A percentile compares a stretch with the other conserved stretches of the same genome.
These are phyloP conservation scores for Lentinus tigrinus DNA, from an alignment of 768 basidiomycete species.

Conservation along the genomic window DNA sequence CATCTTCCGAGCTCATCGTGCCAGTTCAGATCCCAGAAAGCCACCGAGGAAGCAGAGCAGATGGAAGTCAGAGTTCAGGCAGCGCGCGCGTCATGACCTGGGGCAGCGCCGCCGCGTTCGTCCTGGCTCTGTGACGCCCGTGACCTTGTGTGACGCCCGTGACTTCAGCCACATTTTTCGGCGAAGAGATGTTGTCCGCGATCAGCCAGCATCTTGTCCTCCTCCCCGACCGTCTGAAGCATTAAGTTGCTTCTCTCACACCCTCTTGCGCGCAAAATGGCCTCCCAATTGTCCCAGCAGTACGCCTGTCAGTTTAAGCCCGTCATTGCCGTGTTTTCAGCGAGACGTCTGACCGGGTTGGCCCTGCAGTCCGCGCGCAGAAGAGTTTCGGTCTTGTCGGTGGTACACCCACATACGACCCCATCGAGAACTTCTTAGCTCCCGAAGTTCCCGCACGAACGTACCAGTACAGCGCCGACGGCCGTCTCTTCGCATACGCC, in stretches of 20 bases:
- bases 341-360: constrained; percentile 18
- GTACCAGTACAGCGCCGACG: constrained; percentile 83
- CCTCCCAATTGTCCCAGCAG: constrained; percentile 75
- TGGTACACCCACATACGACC: constrained; percentile 73
- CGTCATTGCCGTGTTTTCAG: neutral
- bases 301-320: constrained; percentile 69
- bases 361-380: constrained; percentile 79
- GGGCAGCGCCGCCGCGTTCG: too few species aligned
- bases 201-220: constrained; percentile 12
- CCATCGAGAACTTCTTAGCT: constrained; percentile 58
- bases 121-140: too few species aligned
- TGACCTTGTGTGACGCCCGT: too few species aligned
- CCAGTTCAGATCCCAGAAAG: neutral
- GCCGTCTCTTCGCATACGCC: constrained; percentile 83
- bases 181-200: constrained; percentile 14
- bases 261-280: constrained; percentile 46
- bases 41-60: neutral
- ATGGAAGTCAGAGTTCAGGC: neutral
- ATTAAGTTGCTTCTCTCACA: constrained; percentile 75
- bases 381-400: constrained; percentile 86
- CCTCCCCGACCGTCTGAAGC: constrained; percentile 48
- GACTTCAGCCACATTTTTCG: constrained; percentile 20
- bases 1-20: constrained; percentile 35
- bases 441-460: constrained; percentile 75
- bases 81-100: too few species aligned